Evolutionary conservation across 768 basidiomycete species (phyloP).

Genomic region (Boletus vermiculosoides): DNA sequence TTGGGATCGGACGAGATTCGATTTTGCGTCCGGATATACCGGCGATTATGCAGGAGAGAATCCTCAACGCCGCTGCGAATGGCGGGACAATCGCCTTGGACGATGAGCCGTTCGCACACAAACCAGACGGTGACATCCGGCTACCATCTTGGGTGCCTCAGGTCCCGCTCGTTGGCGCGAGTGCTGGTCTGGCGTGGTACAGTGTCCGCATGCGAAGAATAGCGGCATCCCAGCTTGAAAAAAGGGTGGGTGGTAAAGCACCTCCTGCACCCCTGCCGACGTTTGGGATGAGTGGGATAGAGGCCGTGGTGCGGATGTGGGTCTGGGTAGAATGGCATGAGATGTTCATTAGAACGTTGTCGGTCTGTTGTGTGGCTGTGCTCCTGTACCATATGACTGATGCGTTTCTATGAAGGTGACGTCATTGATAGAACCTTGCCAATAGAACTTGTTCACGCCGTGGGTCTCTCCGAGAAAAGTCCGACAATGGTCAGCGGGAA

Average conservation of each 20-base stretch:
- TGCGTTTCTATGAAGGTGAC: neutral
- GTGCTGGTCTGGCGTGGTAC: conserved; percentile 67
- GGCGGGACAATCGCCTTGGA: conserved; percentile 20
- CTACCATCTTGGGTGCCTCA: conserved; percentile 36
- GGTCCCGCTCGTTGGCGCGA: conserved; percentile 65
- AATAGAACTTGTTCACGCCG: no score
- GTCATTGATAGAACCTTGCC: conserved; percentile 6
- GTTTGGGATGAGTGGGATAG: conserved; percentile 36
- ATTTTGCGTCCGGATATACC: conserved; percentile 65
- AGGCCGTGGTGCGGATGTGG: conserved; percentile 47
- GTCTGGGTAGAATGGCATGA: conserved; percentile 35
- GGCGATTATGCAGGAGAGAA: conserved; percentile 28
- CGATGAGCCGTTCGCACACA: conserved; percentile 36
- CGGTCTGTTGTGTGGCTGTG: conserved; percentile 2
- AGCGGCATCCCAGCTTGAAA: conserved; percentile 28
- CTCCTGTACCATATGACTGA: neutral
- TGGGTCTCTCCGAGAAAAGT: conserved; percentile 3
- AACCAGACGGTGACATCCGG: conserved; percentile 34
- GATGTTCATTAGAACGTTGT: neutral
- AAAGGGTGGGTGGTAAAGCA: neutral
- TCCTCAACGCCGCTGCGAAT: neutral
- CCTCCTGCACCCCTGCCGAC: conserved; percentile 11
- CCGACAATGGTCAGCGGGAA: neutral
- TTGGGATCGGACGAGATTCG: conserved; percentile 74
- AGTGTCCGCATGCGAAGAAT: conserved; percentile 53